Percentiles rank a stretch among this genome's conserved stretches.
Conservation (phyloP, 2,329 filamentous ascomycete genomes). For the Microcyclospora pomicola region DNA sequence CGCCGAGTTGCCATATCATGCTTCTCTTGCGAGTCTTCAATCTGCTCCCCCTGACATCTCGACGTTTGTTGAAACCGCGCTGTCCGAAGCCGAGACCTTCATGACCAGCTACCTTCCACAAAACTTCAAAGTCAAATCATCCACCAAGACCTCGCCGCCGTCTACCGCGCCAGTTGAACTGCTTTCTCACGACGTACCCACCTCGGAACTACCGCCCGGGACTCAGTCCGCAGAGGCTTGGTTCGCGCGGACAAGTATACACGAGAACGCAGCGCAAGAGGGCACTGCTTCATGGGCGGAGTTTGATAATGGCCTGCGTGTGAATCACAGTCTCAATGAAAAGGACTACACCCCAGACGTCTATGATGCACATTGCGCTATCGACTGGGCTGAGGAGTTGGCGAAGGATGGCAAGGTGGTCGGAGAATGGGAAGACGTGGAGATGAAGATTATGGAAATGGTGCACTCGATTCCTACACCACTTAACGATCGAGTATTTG, state of each 20-base stretch:
- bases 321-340: slow-evolving; percentile 44
- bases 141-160: slow-evolving; percentile 34
- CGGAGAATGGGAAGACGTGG: slow-evolving; percentile 22
- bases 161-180: slow-evolving; percentile 41
- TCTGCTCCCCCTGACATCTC: slow-evolving; percentile 32
- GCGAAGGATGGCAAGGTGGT: slow-evolving; percentile 7
- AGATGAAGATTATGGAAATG: slow-evolving; percentile 46
- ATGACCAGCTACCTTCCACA: slow-evolving; percentile 40
- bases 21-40: slow-evolving; percentile 18
- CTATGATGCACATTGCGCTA: slow-evolving; percentile 32
- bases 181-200: slow-evolving; percentile 37
- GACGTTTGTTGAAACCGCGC: slow-evolving; percentile 38
- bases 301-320: slow-evolving; percentile 46
- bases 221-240: slow-evolving; percentile 40
- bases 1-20: slow-evolving; percentile 22
- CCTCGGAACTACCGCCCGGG: slow-evolving; percentile 27
- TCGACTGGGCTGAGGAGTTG: slow-evolving; percentile 28
- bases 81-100: slow-evolving; percentile 47
- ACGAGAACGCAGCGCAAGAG: slow-evolving; percentile 37
- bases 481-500: slow-evolving; percentile 52
- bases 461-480: slow-evolving; percentile 47
- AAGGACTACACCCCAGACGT: slow-evolving; percentile 45
- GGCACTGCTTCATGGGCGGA: slow-evolving; percentile 51
- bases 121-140: slow-evolving; percentile 40
- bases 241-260: slow-evolving; percentile 49